Evolutionary conservation across 2,329 filamentous ascomycete genomes (phyloP), one percentile per base, ranked within the genome.

Genomic region (Fonsecaea nubica): DNA sequence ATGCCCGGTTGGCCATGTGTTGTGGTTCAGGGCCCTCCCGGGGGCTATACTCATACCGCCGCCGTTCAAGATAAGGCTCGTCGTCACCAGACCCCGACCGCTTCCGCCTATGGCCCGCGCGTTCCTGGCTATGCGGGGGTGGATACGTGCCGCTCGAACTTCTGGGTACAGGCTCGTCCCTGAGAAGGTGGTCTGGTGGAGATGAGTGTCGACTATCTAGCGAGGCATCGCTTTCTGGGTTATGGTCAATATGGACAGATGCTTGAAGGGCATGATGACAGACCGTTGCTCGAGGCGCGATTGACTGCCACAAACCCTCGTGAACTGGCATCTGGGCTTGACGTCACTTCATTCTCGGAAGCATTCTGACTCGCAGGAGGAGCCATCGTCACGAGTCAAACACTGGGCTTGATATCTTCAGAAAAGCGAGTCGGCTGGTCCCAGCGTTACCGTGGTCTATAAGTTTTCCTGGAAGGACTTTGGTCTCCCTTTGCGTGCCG

Each of bases 1-100:
- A 63, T 52, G 71, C 71, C 58, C 70, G 63, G 58, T 72, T 68
- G 38, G 69, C 69, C 65, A 72, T 64, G 59, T 73, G 71, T 56
- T 71, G 69, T 32, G 64, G 62, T 56, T 63, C 64, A 5, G 62
- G 58, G 32, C 52, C 58, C 36, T 42, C 32, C 45, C 55, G 65
- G 6, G 64, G 64, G 40, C 42, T 65, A 45, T 69, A 61, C 6
- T 67, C 62, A 40, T 63, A 63, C 15, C 52, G 32, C 9, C 45
- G 67, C n/a, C 58, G 64, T 8, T 66, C 53, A 53, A n/a, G n/a
- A 33, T 59, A 58, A 50, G 21, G 9, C 36, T 50, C 52, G 21
- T 8, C 55, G 10, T 64, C 68, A 9, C 48, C 58, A 21, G 53
- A 64, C 12, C 32, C 45, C 4, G 67, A 67, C 30, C 67, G 62